These are phyloP conservation scores for Termitomyces sp. DNA, from an alignment of 768 basidiomycete genomes.

Conservation along the genomic window DNA sequence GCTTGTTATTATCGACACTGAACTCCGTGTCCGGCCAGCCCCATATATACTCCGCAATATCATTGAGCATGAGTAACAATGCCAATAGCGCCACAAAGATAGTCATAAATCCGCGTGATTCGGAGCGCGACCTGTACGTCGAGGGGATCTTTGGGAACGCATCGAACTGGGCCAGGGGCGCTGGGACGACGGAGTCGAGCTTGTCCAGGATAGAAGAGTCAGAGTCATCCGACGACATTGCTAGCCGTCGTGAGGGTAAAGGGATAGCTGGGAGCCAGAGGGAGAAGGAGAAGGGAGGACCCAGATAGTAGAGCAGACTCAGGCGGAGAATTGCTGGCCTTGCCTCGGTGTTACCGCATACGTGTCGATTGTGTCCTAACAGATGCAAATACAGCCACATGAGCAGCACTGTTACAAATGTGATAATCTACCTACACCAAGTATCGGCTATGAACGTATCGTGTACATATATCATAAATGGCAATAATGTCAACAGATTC, in stretches of 20 bases:
- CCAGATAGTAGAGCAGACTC: neutral
- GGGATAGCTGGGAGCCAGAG: neutral
- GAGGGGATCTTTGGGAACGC: constrained; percentile 84
- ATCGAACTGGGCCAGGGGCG: constrained; percentile 70
- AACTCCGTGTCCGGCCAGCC: constrained; percentile 92
- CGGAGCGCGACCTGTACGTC: constrained; percentile 75
- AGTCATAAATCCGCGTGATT: constrained; percentile 78
- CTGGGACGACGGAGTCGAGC: constrained; percentile 60
- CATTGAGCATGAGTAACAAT: constrained; percentile 76
- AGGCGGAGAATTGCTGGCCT: neutral
- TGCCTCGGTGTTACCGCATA: constrained; percentile 8
- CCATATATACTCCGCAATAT: constrained; percentile 87
- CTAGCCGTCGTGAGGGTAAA: neutral
- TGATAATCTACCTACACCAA: too few relatives aligned
- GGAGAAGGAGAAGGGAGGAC: neutral
- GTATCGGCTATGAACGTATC: too few relatives aligned
- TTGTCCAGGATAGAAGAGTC: constrained; percentile 47
- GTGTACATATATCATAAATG: too few relatives aligned
- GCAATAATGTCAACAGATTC: too few relatives aligned
- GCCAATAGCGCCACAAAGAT: constrained; percentile 62
- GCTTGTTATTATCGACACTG: constrained; percentile 65
- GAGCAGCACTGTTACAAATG: too few relatives aligned
- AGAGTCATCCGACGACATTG: constrained; percentile 21
- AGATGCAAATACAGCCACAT: constrained; percentile 1
- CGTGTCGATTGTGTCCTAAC: constrained; percentile 8